Evolutionary conservation across 768 basidiomycete genomes (phyloP).

Genomic region (Gloeostereum incarnatum): DNA sequence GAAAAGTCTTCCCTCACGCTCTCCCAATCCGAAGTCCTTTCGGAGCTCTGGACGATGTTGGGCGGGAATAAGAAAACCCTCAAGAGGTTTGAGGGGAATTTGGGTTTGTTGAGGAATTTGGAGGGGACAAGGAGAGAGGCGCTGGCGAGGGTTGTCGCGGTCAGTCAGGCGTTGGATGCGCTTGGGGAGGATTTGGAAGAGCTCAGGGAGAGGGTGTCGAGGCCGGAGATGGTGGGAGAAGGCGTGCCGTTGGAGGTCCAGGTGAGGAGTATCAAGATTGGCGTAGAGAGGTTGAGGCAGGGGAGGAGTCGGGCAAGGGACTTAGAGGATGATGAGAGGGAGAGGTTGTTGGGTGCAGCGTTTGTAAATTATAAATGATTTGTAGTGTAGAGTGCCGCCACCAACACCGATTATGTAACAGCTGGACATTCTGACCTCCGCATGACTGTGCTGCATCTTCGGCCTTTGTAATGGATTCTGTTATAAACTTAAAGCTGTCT

Average conservation of each 20-base stretch:
- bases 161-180: slow-evolving; percentile 48
- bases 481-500: no score
- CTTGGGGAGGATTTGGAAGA: slow-evolving; percentile 75
- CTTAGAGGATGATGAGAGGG: slow-evolving; percentile 27
- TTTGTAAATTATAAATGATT: no score
- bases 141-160: slow-evolving; percentile 53
- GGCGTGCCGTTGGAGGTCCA: slow-evolving; percentile 65
- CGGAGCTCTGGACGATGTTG: slow-evolving; percentile 58
- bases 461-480: no score
- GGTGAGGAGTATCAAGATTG: slow-evolving; percentile 59
- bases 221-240: slow-evolving; percentile 53
- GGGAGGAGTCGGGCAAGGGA: slow-evolving; percentile 41
- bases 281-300: slow-evolving; percentile 54
- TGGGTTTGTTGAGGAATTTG: slow-evolving; percentile 44
- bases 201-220: slow-evolving; percentile 60
- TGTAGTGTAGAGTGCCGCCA: no score
- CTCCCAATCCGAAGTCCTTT: slow-evolving; percentile 46
- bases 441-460: no score
- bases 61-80: slow-evolving; percentile 50
- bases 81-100: slow-evolving; percentile 40
- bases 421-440: no score
- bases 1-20: slow-evolving; percentile 40
- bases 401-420: no score
- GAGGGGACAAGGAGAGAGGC: slow-evolving; percentile 53
- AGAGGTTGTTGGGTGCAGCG: slow-evolving; percentile 11